phyloP scores from a whole-genome alignment of 2,329 filamentous ascomycete genomes.

The Beauveria medogensis region DNA sequence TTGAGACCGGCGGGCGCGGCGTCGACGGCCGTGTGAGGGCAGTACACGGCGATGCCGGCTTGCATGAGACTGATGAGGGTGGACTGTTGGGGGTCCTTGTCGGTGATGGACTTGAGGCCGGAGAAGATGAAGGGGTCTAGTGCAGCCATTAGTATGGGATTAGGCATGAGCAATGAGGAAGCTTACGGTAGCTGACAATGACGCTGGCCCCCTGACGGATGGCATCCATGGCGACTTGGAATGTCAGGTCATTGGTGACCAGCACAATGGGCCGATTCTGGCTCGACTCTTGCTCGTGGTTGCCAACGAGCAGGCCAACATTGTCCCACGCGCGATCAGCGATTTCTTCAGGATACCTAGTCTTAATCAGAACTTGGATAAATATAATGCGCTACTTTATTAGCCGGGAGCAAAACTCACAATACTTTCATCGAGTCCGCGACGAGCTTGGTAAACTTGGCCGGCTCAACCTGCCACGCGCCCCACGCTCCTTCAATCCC shows the following conservation, averaged over 20 bases:
- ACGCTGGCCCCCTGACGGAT: constrained; percentile 68
- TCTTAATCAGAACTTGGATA: neutral
- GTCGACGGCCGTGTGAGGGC: constrained; percentile 90
- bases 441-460: constrained; percentile 48
- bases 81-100: constrained; percentile 76
- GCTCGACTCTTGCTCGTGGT: constrained; percentile 26
- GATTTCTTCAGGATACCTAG: constrained; percentile 77
- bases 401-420: constrained; percentile 40
- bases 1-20: constrained; percentile 78
- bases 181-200: constrained; percentile 77
- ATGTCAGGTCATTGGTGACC: constrained; percentile 81
- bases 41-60: constrained; percentile 89
- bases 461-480: constrained; percentile 31
- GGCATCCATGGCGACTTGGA: constrained; percentile 81
- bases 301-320: constrained; percentile 67
- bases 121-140: constrained; percentile 98
- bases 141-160: constrained; percentile 33
- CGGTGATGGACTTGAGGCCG: constrained; percentile 79
- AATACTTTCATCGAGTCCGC: constrained; percentile 72
- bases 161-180: neutral
- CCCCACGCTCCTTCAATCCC: constrained; percentile 27
- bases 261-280: constrained; percentile 34
- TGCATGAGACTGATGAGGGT: constrained; percentile 75
- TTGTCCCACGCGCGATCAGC: constrained; percentile 94
- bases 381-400: too few species aligned